Conservation (phyloP, 257 asterid genomes). For the Capsicum baccatum region DNA sequence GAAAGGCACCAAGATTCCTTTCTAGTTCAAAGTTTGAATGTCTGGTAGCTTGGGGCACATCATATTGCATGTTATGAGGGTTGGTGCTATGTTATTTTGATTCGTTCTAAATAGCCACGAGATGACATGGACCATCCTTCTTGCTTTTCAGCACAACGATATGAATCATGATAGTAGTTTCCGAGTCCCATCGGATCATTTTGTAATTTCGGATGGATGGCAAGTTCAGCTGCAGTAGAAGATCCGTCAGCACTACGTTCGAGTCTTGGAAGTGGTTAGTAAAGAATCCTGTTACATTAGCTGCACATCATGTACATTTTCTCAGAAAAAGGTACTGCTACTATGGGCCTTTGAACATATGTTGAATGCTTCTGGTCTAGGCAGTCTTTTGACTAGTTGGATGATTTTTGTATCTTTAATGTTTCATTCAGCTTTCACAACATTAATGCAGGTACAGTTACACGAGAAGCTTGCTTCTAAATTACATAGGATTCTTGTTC, state of each 20-base stretch:
- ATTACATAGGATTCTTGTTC: conserved; percentile 41
- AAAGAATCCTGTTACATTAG: conserved; percentile 23
- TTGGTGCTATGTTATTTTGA: conserved; percentile 37
- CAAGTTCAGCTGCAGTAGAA: not conserved
- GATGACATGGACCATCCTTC: not conserved
- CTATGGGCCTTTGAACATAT: not conserved
- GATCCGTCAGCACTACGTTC: not conserved
- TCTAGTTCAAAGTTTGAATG: conserved; percentile 47
- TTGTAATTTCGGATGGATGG: not conserved
- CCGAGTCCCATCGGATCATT: not conserved
- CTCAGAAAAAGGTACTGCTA: not conserved
- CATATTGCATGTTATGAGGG: not conserved
- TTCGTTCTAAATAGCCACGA: not conserved
- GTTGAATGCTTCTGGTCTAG: not conserved
- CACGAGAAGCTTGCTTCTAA: conserved; percentile 34
- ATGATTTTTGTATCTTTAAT: not conserved
- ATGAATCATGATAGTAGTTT: not conserved
- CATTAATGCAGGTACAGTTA: not conserved
- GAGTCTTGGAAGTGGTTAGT: not conserved
- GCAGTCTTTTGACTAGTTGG: conserved; percentile 2
- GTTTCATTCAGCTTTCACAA: not conserved
- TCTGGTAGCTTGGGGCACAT: conserved; percentile 2
- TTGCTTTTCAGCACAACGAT: not conserved
- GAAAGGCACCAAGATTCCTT: conserved; percentile 64
- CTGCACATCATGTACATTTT: not conserved